Evolutionary conservation across 768 basidiomycete genomes (phyloP).

Genomic region (Hemileccinum rubropunctum): DNA sequence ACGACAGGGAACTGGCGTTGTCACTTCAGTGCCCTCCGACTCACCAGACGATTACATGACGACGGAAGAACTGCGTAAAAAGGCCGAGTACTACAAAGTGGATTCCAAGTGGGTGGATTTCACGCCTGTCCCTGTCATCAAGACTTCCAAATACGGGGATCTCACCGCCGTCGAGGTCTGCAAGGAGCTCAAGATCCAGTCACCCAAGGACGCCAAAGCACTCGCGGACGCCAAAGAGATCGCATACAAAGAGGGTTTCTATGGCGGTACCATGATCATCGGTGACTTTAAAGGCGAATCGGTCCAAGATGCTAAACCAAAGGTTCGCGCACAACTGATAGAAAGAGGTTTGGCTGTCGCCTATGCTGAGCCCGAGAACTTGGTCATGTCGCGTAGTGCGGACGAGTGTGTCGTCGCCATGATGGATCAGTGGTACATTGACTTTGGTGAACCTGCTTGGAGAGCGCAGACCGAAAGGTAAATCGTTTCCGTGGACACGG

Average conservation of each 20-base stretch:
- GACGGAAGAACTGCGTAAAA: slow-evolving; percentile 88
- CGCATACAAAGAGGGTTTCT: slow-evolving; percentile 98
- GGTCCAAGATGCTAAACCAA: slow-evolving; percentile 90
- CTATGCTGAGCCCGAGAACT: slow-evolving; percentile 93
- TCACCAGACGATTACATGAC: slow-evolving; percentile 97
- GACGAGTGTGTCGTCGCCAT: slow-evolving; percentile 98
- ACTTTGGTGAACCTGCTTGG: slow-evolving; percentile 94
- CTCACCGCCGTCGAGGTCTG: slow-evolving; percentile 82
- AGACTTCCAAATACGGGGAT: slow-evolving; percentile 90
- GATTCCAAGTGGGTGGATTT: slow-evolving; percentile 82
- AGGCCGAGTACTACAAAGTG: slow-evolving; percentile 95
- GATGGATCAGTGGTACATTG: slow-evolving; percentile 99
- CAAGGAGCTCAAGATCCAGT: slow-evolving; percentile 90
- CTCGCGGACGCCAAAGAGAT: slow-evolving; percentile 96
- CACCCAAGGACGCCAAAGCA: slow-evolving; percentile 90
- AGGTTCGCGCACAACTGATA: slow-evolving; percentile 84
- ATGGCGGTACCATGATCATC: slow-evolving; percentile 85
- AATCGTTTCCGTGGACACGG: slow-evolving; percentile 25
- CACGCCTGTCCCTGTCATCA: slow-evolving; percentile 84
- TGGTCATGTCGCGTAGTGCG: slow-evolving; percentile 85
- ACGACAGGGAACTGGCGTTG: slow-evolving; percentile 90
- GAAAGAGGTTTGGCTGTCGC: slow-evolving; percentile 73
- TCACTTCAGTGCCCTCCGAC: slow-evolving; percentile 97
- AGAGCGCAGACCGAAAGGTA: slow-evolving; percentile 80
- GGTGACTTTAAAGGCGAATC: slow-evolving; percentile 88